Conservation (phyloP, 805 yeast genomes). For the Lipomyces japonicus region DNA sequence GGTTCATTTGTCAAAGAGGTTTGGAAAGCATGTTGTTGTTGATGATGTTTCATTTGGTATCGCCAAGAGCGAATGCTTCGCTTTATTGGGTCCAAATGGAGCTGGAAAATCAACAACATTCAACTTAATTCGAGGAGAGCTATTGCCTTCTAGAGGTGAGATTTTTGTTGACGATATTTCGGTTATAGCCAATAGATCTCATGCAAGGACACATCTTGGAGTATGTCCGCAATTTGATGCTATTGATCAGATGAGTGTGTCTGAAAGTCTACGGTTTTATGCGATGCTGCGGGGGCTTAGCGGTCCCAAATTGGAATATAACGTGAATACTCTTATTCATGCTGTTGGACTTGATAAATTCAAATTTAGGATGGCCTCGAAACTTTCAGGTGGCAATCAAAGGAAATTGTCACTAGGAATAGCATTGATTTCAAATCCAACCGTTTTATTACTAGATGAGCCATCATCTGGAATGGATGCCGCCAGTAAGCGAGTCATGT, state of each 20-base stretch:
- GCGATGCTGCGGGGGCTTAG: conserved; percentile 36
- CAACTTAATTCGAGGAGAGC: conserved; percentile 40
- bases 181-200: conserved; percentile 30
- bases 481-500: conserved; percentile 40
- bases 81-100: conserved; percentile 40
- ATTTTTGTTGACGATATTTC: conserved; percentile 33
- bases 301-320: conserved; percentile 25
- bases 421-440: conserved; percentile 38
- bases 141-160: conserved; percentile 32
- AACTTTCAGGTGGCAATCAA: conserved; percentile 39
- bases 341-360: conserved; percentile 38
- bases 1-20: conserved; percentile 34
- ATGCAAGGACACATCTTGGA: conserved; percentile 36
- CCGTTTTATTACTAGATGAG: conserved; percentile 38
- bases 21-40: conserved; percentile 30
- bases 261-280: conserved; percentile 35
- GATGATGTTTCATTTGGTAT: conserved; percentile 39
- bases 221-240: conserved; percentile 42
- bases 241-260: conserved; percentile 37
- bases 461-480: conserved; percentile 43
- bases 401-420: conserved; percentile 38
- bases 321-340: conserved; percentile 34
- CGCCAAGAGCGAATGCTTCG: conserved; percentile 37
- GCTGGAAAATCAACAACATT: conserved; percentile 41
- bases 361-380: conserved; percentile 33